Evolutionary conservation across 352 stramenopile species (phyloP).

Genomic region (Globisporangium alternatum): DNA sequence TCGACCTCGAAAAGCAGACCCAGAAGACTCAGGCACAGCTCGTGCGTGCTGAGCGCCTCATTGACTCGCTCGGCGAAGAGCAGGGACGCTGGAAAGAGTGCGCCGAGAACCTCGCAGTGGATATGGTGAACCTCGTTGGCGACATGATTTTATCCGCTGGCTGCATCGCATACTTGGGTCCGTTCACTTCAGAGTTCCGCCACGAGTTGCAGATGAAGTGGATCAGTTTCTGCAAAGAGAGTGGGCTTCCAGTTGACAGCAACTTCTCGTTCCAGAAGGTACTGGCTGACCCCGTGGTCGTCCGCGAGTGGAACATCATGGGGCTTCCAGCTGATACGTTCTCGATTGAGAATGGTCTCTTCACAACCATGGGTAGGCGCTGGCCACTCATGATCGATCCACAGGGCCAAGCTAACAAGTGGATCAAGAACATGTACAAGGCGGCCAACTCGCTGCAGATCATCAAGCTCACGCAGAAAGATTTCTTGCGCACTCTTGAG

Average conservation of each 20-base stretch:
- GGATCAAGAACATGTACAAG: conserved; percentile 94
- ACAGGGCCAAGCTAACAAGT: conserved; percentile 93
- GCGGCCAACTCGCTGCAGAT: conserved; percentile 73
- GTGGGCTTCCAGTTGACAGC: conserved; percentile 79
- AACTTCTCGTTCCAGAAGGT: conserved; percentile 85
- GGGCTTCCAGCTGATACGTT: conserved; percentile 91
- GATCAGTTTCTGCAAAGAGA: conserved; percentile 78
- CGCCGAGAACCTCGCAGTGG: conserved; percentile 60
- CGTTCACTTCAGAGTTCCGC: conserved; percentile 87
- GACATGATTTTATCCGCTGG: conserved; percentile 92
- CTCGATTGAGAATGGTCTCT: conserved; percentile 92
- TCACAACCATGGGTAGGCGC: conserved; percentile 86
- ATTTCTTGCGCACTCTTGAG: conserved; percentile 91
- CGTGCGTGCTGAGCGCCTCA: conserved; percentile 85
- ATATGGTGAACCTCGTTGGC: conserved; percentile 91
- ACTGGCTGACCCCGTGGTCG: conserved; percentile 78
- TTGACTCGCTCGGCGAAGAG: conserved; percentile 88
- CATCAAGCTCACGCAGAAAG: conserved; percentile 92
- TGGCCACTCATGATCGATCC: conserved; percentile 95
- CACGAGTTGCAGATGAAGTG: conserved; percentile 84
- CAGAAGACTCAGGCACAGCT: conserved; percentile 87
- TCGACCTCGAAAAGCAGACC: conserved; percentile 89
- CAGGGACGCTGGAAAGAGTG: conserved; percentile 89
- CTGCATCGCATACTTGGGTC: conserved; percentile 91
- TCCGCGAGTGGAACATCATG: conserved; percentile 92